phyloP scores from a whole-genome alignment of 192 early-diverging fungal species.

The Podila horticola region DNA sequence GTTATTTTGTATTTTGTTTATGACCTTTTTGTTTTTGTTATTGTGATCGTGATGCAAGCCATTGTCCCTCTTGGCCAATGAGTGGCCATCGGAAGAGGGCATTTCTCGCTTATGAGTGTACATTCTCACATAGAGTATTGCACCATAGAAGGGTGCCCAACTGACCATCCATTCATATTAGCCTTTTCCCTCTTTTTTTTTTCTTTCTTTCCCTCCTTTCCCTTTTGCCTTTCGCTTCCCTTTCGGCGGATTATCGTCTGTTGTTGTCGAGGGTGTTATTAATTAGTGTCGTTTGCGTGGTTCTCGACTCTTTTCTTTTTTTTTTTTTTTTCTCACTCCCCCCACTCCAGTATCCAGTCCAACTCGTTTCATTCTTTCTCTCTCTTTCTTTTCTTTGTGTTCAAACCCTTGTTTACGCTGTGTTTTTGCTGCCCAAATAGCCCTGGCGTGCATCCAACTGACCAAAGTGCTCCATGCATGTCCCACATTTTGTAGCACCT shows the following conservation, averaged over 20 bases:
- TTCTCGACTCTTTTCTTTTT: constrained; percentile 15
- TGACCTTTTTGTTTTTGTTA: too few species aligned
- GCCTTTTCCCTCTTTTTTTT: neutral
- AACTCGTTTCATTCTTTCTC: neutral
- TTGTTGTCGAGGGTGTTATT: too few species aligned
- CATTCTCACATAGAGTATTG: too few species aligned
- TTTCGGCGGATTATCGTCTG: neutral
- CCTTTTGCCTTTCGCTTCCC: constrained; percentile 13
- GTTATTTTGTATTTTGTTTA: too few species aligned
- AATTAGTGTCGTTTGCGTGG: neutral
- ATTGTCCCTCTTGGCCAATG: too few species aligned
- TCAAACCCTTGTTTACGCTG: too few species aligned
- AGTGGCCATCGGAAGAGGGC: too few species aligned
- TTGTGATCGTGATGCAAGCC: too few species aligned
- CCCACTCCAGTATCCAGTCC: neutral
- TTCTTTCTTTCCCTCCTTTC: constrained; percentile 8
- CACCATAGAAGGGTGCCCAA: too few species aligned
- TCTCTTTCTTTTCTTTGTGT: neutral
- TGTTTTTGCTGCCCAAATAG: neutral
- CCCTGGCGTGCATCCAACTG: constrained; percentile 14
- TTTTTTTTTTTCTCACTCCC: neutral
- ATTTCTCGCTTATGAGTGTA: too few species aligned
- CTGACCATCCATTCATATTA: too few species aligned
- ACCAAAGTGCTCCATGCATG: neutral
- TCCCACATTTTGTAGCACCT: too few species aligned